These are phyloP conservation scores for Pulveroboletus sp. DNA, from an alignment of 768 basidiomycete genomes.

Conservation along the genomic window DNA sequence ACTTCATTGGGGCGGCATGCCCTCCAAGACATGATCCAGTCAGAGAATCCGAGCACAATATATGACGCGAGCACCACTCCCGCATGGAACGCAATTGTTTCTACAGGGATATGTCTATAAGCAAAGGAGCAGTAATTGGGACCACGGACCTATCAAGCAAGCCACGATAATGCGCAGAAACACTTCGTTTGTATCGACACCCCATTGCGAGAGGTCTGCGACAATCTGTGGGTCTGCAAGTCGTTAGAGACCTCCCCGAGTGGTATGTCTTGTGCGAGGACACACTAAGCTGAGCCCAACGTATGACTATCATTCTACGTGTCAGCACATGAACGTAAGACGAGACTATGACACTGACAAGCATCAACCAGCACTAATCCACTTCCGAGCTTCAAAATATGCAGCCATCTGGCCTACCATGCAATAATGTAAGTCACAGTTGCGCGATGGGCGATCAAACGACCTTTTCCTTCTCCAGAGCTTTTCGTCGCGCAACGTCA, in stretches of 20 bases:
- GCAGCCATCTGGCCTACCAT: constrained; percentile 62
- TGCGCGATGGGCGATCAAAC: neutral
- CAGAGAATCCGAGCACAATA: constrained; percentile 44
- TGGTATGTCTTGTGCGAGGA: neutral
- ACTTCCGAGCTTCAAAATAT: constrained; percentile 57
- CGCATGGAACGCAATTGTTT: constrained; percentile 72
- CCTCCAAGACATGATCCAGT: constrained; percentile 32
- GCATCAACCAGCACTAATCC: constrained; percentile 66
- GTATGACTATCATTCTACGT: constrained; percentile 51
- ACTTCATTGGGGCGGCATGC: constrained; percentile 12
- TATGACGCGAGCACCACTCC: constrained; percentile 62
- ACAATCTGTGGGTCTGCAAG: constrained; percentile 40
- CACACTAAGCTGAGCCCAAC: constrained; percentile 72
- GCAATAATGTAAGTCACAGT: constrained; percentile 1
- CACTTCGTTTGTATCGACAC: constrained; percentile 42
- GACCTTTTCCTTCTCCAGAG: constrained; percentile 29
- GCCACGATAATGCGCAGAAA: constrained; percentile 64
- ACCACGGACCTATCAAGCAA: constrained; percentile 54
- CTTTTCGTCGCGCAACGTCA: neutral
- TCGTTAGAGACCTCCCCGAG: neutral
- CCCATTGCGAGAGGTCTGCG: constrained; percentile 47
- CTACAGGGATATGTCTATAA: constrained; percentile 33
- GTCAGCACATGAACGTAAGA: constrained; percentile 1
- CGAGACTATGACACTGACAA: constrained; percentile 45
- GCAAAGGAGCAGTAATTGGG: neutral